These are phyloP conservation scores for Nicotiana knightiana DNA, from an alignment of 257 asterid species.

Conservation along the genomic window DNA sequence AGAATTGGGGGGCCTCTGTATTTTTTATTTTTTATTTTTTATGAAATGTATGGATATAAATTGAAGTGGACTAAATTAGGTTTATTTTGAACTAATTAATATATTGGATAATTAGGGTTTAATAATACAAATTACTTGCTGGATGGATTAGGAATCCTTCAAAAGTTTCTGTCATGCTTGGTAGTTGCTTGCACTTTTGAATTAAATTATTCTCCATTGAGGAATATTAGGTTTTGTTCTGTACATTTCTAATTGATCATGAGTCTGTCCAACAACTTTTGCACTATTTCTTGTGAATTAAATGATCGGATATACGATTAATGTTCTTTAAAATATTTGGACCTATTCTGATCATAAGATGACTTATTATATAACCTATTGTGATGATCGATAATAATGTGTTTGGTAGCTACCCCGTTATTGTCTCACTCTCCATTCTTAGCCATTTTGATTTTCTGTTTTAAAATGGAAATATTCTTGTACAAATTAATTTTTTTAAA, in stretches of 20 bases:
- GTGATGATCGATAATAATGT: neutral
- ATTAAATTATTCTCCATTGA: neutral
- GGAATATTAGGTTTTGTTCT: neutral
- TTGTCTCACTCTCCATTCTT: neutral
- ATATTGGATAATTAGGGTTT: slow-evolving; percentile 15
- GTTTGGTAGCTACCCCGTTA: neutral
- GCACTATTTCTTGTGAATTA: neutral
- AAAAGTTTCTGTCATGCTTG: slow-evolving; percentile 15
- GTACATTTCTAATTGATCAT: neutral
- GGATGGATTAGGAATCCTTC: neutral
- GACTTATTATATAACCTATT: neutral
- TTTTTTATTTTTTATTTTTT: neutral
- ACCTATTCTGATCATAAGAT: neutral
- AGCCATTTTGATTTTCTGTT: neutral
- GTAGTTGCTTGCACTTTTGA: neutral
- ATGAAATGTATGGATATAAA: slow-evolving; percentile 17
- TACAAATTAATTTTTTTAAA: neutral
- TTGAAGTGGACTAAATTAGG: neutral
- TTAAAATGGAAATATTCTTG: neutral
- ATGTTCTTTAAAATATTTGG: neutral
- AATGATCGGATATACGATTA: neutral
- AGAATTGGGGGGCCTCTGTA: neutral
- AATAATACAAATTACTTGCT: slow-evolving; percentile 20
- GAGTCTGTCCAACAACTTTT: neutral
- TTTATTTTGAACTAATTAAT: neutral